Percentiles rank a stretch among this genome's conserved stretches.
Conservation (phyloP, 148 eudicot species). For the Rhododendron williamsianum region DNA sequence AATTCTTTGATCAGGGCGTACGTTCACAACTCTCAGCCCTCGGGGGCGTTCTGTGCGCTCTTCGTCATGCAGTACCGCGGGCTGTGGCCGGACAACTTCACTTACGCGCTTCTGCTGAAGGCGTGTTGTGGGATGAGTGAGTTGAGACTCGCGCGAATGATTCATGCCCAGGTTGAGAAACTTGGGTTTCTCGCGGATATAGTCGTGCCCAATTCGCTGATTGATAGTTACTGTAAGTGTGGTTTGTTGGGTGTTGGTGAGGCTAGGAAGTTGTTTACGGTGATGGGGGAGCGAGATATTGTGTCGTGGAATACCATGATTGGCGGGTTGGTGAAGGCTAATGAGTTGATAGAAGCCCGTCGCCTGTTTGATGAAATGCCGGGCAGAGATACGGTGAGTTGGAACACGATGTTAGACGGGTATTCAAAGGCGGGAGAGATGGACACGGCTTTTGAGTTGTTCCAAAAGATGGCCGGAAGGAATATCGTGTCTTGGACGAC, state of each 20-base stretch:
- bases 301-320: constrained; percentile 84
- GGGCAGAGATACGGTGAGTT: constrained; percentile 61
- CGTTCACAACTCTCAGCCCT: constrained; percentile 34
- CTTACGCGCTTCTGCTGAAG: constrained; percentile 60
- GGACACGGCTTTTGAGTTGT: constrained; percentile 49
- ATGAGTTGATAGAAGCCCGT: constrained; percentile 51
- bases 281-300: constrained; percentile 54
- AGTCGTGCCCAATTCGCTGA: constrained; percentile 72
- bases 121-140: constrained; percentile 38
- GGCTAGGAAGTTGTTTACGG: constrained; percentile 55
- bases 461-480: constrained; percentile 53
- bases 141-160: constrained; percentile 41
- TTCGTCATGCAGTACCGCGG: constrained; percentile 44
- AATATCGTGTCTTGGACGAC: background rate
- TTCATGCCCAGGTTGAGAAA: constrained; percentile 66
- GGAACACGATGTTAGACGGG: constrained; percentile 84
- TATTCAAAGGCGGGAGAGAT: constrained; percentile 61
- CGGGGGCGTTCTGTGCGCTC: constrained; percentile 41
- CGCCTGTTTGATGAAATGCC: constrained; percentile 88
- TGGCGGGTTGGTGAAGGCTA: constrained; percentile 28
- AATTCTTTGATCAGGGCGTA: constrained; percentile 63
- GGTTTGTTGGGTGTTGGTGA: constrained; percentile 46
- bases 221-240: constrained; percentile 72
- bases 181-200: constrained; percentile 53
- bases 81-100: constrained; percentile 55